Conservation (phyloP, 352 stramenopile species). For the Globisporangium iwayamae region DNA sequence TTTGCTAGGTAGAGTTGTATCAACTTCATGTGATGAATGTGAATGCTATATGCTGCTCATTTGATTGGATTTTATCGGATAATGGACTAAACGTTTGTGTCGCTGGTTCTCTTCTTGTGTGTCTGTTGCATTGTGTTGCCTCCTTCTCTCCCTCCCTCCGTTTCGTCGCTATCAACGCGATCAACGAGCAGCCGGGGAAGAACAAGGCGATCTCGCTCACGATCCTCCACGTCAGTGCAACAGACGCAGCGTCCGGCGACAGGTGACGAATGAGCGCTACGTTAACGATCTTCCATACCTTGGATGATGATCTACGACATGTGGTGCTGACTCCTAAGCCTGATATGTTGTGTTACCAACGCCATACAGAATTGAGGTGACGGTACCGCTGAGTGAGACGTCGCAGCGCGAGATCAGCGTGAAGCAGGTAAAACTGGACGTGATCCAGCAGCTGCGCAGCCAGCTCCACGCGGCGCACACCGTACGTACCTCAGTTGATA, state of each 20-base stretch:
- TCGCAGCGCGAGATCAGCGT: conserved; percentile 34
- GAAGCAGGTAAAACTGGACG: conserved; percentile 58
- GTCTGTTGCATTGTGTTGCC: not conserved
- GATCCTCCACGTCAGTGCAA: conserved; percentile 33
- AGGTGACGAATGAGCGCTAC: conserved; percentile 21
- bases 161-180: not conserved
- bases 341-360: not conserved
- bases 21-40: not conserved
- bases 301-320: not conserved
- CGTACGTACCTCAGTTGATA: conserved; percentile 7
- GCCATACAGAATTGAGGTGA: conserved; percentile 26
- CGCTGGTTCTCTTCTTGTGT: not conserved
- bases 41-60: not conserved
- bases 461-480: conserved; percentile 20
- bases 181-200: conserved; percentile 7
- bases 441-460: conserved; percentile 44
- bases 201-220: conserved; percentile 21
- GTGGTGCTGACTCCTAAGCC: not conserved
- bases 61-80: conserved; percentile 3
- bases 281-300: not conserved
- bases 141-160: conserved; percentile 2
- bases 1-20: conserved; percentile 6
- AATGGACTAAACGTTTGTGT: conserved; percentile 7
- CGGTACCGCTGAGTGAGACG: conserved; percentile 33
- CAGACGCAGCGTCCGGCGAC: conserved; percentile 19